Base-by-base conservation (phyloP, 2,329 filamentous ascomycete species). In the Cladophialophora carrionii region DNA sequence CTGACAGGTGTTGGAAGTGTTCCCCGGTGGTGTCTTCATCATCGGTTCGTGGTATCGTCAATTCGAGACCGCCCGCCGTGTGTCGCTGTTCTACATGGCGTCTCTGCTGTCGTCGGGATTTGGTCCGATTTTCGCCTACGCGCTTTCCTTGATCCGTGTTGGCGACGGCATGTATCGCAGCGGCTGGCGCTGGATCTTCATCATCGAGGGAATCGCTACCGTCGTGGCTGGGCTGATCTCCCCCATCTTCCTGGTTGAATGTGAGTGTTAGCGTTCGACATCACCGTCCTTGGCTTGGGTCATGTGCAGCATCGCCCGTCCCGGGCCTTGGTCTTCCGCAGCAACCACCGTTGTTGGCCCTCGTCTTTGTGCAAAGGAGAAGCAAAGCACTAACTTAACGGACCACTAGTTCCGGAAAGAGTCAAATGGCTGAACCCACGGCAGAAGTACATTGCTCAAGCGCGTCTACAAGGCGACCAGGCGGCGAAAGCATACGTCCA, bases 131-230 rank as follows among this genome's bases (percentile, higher is more conserved):
- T 46, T 53, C 8, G 49, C 14, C 9, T 17, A 20, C 72, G 43
- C 77, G 74, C 73, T 78, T 76, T 62, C 72, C 71, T 29, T 69
- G 76, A 7, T 77, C 73, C 52, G 76, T 10, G 34, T 29, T 22
- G 56, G 22, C 9, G 77, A 65, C 72, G 78, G 4, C 73, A 71
- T 75, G 14, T 62, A 37, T 43, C 26, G 73, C 72, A 1, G 64
- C 62, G 4, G 62, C 69, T 55, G 73, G 72, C 1, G 26, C 70
- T 12, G 65, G 62, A 20, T 70, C 22, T 70, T 70, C 57, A 67
- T 71, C 49, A 66, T 70, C 24, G 68, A 70, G 67, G 68, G 70
- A 26, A 22, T 70, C 10, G 67, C 73, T 48, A 74, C 73, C 20
- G 61, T 72, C 24, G 66, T 70, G 43, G 64, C 72, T 17, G 72